These are phyloP conservation scores for Colletotrichum paranaense DNA, from an alignment of 2,329 filamentous ascomycete genomes.

Conservation along the genomic window DNA sequence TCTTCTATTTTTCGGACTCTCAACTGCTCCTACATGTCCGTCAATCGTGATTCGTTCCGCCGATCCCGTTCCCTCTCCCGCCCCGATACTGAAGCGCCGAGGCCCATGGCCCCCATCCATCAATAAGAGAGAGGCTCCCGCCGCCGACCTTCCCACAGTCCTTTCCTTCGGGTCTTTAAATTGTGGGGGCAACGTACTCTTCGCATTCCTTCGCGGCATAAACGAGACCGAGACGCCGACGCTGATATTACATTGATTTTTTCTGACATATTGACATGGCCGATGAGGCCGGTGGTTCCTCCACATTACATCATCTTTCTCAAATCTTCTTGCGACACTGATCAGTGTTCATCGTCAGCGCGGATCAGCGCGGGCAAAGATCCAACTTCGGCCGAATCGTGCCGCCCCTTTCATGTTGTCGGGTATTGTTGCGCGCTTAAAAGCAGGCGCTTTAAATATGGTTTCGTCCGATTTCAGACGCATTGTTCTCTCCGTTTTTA, in stretches of 20 bases:
- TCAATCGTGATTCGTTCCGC: conserved; percentile 32
- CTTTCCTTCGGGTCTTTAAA: neutral
- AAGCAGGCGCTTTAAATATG: neutral
- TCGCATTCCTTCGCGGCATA: conserved; percentile 23
- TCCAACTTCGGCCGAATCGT: conserved; percentile 13
- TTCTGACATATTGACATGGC: conserved; percentile 16
- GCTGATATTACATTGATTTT: conserved; percentile 31
- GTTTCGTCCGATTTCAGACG: neutral
- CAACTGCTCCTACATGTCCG: conserved; percentile 12
- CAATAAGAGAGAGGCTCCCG: neutral
- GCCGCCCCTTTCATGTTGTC: neutral
- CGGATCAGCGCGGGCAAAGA: neutral
- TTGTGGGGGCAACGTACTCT: conserved; percentile 5
- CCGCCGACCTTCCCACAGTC: neutral
- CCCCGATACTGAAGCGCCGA: neutral
- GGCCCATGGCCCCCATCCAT: neutral
- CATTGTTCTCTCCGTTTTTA: neutral
- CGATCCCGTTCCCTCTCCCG: conserved; percentile 16
- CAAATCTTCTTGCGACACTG: neutral
- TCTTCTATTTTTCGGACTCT: conserved; percentile 24
- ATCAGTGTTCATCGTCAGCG: neutral
- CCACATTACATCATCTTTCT: conserved; percentile 19
- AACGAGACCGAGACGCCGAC: conserved; percentile 35
- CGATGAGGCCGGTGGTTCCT: conserved; percentile 14
- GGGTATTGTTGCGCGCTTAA: conserved; percentile 1